Conservation (phyloP, 768 basidiomycete genomes). For the Auricularia sp. region DNA sequence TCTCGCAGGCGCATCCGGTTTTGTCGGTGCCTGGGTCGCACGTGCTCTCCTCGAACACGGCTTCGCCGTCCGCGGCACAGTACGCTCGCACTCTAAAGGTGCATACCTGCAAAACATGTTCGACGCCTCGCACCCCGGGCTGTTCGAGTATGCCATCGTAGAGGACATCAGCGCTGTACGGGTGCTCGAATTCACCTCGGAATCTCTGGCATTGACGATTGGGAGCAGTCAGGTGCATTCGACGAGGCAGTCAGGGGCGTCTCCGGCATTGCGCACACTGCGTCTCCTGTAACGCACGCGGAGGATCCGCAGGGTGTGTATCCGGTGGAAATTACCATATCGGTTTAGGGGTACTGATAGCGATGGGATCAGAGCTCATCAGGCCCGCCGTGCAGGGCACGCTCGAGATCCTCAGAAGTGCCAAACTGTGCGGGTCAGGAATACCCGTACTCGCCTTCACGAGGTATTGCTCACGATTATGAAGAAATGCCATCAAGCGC, state of each 20-base stretch:
- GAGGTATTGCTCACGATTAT: background rate
- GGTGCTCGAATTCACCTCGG: too few relatives aligned
- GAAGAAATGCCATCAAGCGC: constrained; percentile 17
- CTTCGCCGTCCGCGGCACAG: constrained; percentile 32
- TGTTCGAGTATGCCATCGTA: constrained; percentile 29
- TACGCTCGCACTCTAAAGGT: constrained; percentile 29
- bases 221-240: constrained; percentile 6
- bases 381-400: constrained; percentile 26
- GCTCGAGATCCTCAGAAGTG: constrained; percentile 18
- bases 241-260: constrained; percentile 12
- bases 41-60: constrained; percentile 18
- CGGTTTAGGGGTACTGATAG: background rate
- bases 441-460: background rate
- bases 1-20: constrained; percentile 8
- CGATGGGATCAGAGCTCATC: constrained; percentile 17
- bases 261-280: constrained; percentile 11
- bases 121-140: constrained; percentile 13
- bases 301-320: constrained; percentile 1
- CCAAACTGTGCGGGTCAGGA: constrained; percentile 6
- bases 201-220: background rate
- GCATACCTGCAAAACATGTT: constrained; percentile 28
- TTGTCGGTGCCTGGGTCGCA: constrained; percentile 15
- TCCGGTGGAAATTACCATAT: background rate
- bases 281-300: constrained; percentile 6
- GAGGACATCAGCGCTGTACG: constrained; percentile 29